Evolutionary conservation across 352 stramenopile genomes (phyloP).

Genomic region (Pythium aquatile): DNA sequence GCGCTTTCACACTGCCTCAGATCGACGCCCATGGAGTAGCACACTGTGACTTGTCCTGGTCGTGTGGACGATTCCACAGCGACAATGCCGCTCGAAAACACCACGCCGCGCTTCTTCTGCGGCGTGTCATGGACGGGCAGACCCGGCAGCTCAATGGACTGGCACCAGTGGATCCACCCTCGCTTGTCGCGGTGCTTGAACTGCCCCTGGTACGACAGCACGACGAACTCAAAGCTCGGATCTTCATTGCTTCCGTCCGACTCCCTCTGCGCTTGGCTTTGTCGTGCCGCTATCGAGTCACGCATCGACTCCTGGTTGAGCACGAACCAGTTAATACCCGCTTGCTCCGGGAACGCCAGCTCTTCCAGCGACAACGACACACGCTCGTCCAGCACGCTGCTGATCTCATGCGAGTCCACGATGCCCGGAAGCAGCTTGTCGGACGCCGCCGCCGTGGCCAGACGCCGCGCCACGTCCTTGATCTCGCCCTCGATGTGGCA

Average conservation of each 20-base stretch:
- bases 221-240: conserved; percentile 14
- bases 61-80: conserved; percentile 23
- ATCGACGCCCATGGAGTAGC: conserved; percentile 23
- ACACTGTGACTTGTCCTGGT: conserved; percentile 15
- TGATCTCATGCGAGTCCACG: conserved; percentile 17
- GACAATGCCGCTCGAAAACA: conserved; percentile 26
- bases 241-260: not conserved
- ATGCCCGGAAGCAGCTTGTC: conserved; percentile 5
- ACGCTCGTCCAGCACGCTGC: conserved; percentile 7
- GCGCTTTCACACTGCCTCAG: conserved; percentile 5
- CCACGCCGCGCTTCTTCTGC: conserved; percentile 8
- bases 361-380: conserved; percentile 7
- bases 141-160: conserved; percentile 28
- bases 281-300: conserved; percentile 1
- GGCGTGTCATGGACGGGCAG: not conserved
- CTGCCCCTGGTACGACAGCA: conserved; percentile 26
- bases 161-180: conserved; percentile 30
- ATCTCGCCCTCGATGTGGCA: conserved; percentile 27
- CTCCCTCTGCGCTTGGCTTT: not conserved
- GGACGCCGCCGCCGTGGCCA: conserved; percentile 8
- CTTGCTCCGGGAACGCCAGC: conserved; percentile 10
- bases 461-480: conserved; percentile 8
- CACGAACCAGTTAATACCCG: conserved; percentile 24
- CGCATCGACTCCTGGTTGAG: conserved; percentile 7
- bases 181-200: conserved; percentile 27